phyloP scores from a whole-genome alignment of 495 filamentous ascomycete genomes.

The Hyaloscypha finlandica region DNA sequence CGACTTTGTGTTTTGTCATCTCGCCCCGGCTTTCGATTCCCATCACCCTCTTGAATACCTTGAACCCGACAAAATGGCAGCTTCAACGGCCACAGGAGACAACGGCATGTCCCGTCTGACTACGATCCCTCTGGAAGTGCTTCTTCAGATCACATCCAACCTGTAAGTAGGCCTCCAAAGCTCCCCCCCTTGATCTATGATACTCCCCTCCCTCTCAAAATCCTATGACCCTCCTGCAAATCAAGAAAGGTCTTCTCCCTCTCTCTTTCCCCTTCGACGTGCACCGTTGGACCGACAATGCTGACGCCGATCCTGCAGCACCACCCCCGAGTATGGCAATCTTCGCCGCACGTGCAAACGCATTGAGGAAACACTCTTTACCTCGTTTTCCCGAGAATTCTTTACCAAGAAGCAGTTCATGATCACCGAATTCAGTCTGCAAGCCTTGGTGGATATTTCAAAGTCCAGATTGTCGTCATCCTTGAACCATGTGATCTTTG shows the following conservation, averaged over 20 bases:
- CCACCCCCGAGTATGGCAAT: constrained; percentile 46
- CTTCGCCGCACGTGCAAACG: constrained; percentile 47
- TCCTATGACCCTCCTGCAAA: too few species aligned
- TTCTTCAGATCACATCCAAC: constrained; percentile 42
- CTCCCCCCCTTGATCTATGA: too few species aligned
- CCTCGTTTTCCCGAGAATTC: constrained; percentile 52
- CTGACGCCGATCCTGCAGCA: background rate
- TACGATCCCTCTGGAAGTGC: constrained; percentile 29
- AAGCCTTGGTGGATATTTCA: constrained; percentile 55
- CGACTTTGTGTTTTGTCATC: too few species aligned
- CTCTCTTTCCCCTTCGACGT: too few species aligned
- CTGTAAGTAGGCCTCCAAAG: constrained; percentile 1
- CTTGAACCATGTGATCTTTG: constrained; percentile 52
- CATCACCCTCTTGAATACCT: background rate
- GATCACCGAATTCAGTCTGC: constrained; percentile 47
- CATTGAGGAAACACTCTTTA: constrained; percentile 45
- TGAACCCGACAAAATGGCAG: background rate
- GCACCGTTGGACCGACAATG: background rate
- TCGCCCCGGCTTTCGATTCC: too few species aligned
- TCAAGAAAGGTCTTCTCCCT: too few species aligned
- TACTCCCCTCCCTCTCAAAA: too few species aligned
- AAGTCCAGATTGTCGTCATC: constrained; percentile 42
- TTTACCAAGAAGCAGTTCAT: constrained; percentile 59
- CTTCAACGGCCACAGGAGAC: background rate
- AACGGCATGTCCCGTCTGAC: background rate